Base-by-base conservation (phyloP, 2,329 filamentous ascomycete species). In the Colletotrichum paranaense region DNA sequence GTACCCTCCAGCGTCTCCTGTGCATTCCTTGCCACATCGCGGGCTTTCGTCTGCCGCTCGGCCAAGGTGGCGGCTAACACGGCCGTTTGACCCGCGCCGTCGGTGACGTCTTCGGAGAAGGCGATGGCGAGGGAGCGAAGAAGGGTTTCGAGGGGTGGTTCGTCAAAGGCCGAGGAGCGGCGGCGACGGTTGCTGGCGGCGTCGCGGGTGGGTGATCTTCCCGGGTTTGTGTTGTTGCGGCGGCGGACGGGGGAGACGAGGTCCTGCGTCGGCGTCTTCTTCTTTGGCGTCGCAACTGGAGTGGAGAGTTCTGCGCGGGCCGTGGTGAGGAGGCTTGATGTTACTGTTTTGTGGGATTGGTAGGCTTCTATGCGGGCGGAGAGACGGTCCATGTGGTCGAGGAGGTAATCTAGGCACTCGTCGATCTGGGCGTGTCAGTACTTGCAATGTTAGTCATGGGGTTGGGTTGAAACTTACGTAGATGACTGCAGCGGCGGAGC, bases 1-100 rank as follows among this genome's bases (percentile, higher is more conserved):
- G 79, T 80, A 0, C 75, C 76, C 76, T 91, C 89, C n/a, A 89
- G 87, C 0, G 84, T 84, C 16, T 85, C 84, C 75, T 91, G 89
- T 0, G 86, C 81, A 73, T 82, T 85, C 5, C 78, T 80, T 1
- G 83, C 81, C 6, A 90, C 84, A 22, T 84, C 86, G 14, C 81
- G 80, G 0, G 84, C 79, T 76, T 89, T 89, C 3, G 69, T 75
- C 4, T 77, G 77, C 19, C 87, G 83, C 8, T 88, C 86, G 0
- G 76, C 74, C 1, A 87, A 77, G 0, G 77, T 80, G 8, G 83
- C 83, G 1, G 78, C 76, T 2, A 88, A 76, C 0, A 78, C 77
- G 0, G 81, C 78, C 1, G 79, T 78, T 64, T 81, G 78, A 0
- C 77, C 76, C 4, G 67, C 67, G 4, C 73, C 71, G 0, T 77